phyloP scores from a whole-genome alignment of 225 moss, liverwort and hornwort genomes.

The Climacium dendroides region DNA sequence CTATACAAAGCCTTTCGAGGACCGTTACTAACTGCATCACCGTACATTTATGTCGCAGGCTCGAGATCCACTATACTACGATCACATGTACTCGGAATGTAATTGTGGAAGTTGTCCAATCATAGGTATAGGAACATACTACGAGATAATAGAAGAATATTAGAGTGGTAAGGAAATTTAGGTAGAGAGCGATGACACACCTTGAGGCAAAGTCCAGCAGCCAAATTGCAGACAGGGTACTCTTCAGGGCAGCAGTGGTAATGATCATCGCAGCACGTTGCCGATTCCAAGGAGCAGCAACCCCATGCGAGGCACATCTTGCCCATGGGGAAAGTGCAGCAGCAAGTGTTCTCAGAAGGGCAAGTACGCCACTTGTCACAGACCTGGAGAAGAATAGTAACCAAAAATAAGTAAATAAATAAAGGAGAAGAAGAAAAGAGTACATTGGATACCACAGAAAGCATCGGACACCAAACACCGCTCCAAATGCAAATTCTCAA shows the following conservation, averaged over 20 bases:
- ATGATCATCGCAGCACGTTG: slow-evolving; percentile 88
- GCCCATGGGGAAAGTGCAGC: slow-evolving; percentile 75
- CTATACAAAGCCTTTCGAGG: no score
- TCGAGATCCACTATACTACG: neutral
- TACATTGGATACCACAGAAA: neutral
- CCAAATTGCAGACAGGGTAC: slow-evolving; percentile 27
- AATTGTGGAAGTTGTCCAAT: neutral
- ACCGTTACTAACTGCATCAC: neutral
- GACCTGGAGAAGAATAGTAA: slow-evolving; percentile 2
- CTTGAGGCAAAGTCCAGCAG: slow-evolving; percentile 55
- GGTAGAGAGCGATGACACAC: neutral
- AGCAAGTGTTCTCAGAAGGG: slow-evolving; percentile 75
- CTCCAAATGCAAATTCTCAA: neutral
- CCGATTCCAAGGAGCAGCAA: slow-evolving; percentile 72
- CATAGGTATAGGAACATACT: neutral
- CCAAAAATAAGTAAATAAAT: neutral
- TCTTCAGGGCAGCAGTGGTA: slow-evolving; percentile 82
- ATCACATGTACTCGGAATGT: neutral
- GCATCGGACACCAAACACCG: neutral
- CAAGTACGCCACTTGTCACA: slow-evolving; percentile 88
- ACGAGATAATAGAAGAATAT: neutral
- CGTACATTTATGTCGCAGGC: neutral
- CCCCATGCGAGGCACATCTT: slow-evolving; percentile 77
- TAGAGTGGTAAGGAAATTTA: neutral
- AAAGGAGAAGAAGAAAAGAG: neutral